Evolutionary conservation across 441 rosid species (phyloP).

Genomic region (Populus hybrid): DNA sequence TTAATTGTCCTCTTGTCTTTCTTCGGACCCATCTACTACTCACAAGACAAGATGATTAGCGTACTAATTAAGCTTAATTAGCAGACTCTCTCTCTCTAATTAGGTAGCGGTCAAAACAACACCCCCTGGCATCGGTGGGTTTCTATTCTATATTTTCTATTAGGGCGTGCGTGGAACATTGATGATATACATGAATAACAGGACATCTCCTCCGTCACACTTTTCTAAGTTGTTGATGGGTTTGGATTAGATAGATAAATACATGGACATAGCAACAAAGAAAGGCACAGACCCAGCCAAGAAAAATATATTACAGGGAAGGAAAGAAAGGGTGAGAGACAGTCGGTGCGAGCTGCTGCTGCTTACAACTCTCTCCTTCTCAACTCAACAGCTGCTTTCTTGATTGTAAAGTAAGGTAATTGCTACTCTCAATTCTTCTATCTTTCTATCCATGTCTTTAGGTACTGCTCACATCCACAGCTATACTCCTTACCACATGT

Average conservation of each 20-base stretch:
- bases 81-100: neutral
- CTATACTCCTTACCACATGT: neutral
- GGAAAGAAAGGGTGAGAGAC: neutral
- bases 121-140: neutral
- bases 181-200: neutral
- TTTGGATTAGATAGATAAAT: neutral
- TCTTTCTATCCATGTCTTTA: neutral
- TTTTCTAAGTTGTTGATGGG: neutral
- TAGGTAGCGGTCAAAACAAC: neutral
- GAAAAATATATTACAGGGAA: neutral
- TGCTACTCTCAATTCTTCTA: neutral
- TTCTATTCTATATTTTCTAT: neutral
- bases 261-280: too few relatives aligned
- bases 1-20: neutral
- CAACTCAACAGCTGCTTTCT: neutral
- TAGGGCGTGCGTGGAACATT: neutral
- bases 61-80: too few relatives aligned
- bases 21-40: too few relatives aligned
- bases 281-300: neutral
- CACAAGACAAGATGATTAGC: neutral
- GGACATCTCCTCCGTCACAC: neutral
- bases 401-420: neutral
- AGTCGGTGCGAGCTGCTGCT: neutral
- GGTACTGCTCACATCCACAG: neutral
- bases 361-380: neutral